Evolutionary conservation across 768 basidiomycete genomes (phyloP).

Genomic region (Rhodocollybia butyracea): DNA sequence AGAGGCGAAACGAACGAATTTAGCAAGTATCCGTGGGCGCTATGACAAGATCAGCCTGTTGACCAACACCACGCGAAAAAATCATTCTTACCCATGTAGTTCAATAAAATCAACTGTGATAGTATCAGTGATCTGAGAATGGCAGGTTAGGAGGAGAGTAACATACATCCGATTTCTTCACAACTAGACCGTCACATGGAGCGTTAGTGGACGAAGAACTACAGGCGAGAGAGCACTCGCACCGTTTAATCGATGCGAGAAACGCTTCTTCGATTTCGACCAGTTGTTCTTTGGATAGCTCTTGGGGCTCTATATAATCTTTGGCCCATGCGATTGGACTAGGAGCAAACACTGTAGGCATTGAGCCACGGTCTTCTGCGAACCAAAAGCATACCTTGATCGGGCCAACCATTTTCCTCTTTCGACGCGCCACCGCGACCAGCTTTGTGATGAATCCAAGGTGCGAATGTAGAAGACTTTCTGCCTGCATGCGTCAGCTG

Average conservation of each 20-base stretch:
- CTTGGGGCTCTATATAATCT: conserved; percentile 53
- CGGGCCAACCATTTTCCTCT: conserved; percentile 69
- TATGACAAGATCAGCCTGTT: too few relatives aligned
- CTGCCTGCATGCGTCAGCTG: conserved; percentile 75
- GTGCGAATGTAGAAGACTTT: conserved; percentile 69
- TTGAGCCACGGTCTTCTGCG: not conserved
- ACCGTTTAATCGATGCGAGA: conserved; percentile 47
- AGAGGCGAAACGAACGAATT: conserved; percentile 57
- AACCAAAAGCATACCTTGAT: conserved; percentile 51
- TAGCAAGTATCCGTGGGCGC: conserved; percentile 50
- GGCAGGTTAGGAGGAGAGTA: conserved; percentile 1
- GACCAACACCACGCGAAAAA: too few relatives aligned
- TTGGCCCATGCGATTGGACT: conserved; percentile 53
- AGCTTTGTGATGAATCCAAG: conserved; percentile 53
- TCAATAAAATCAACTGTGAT: conserved; percentile 65
- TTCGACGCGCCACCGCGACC: conserved; percentile 35
- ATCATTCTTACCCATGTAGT: too few relatives aligned
- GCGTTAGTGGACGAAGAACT: too few relatives aligned
- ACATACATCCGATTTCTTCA: conserved; percentile 61
- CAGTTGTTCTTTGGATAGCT: conserved; percentile 54
- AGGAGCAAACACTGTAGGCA: conserved; percentile 54
- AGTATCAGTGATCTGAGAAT: not conserved
- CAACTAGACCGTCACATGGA: too few relatives aligned
- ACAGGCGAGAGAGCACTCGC: too few relatives aligned
- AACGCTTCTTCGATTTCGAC: conserved; percentile 59